A percentile compares a stretch with the other conserved stretches of the same genome.
These are phyloP conservation scores for Lobosporangium transversale DNA, from an alignment of 192 early-diverging fungal genomes.

Conservation along the genomic window DNA sequence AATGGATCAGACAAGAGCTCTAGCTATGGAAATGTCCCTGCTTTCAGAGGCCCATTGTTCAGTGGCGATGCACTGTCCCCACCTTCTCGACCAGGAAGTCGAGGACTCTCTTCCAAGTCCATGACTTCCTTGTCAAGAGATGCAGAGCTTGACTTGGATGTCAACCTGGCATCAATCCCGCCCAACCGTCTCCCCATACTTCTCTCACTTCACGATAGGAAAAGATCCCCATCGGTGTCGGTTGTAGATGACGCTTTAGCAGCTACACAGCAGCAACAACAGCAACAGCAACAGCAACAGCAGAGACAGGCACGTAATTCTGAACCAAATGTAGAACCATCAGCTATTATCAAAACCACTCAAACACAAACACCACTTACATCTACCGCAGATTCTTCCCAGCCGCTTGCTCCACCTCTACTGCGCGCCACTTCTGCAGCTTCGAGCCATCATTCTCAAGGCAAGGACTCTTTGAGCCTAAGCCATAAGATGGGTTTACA, in stretches of 20 bases:
- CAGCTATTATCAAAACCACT: not conserved
- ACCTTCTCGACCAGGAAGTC: not conserved
- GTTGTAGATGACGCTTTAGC: constrained; percentile 30
- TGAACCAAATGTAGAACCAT: not conserved
- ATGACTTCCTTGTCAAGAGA: constrained; percentile 35
- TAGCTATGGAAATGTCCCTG: constrained; percentile 8
- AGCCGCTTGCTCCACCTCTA: constrained; percentile 21
- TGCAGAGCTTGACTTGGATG: constrained; percentile 9
- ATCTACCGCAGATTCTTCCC: not conserved
- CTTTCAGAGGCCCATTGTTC: constrained; percentile 1
- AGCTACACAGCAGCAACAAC: constrained; percentile 8
- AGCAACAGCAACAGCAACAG: not conserved
- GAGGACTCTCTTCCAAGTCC: constrained; percentile 23
- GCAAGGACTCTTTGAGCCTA: constrained; percentile 23
- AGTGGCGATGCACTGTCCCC: constrained; percentile 9
- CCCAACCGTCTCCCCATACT: constrained; percentile 7
- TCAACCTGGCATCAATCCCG: not conserved
- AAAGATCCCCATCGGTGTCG: constrained; percentile 38
- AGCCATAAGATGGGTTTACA: constrained; percentile 29
- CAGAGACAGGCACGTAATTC: not conserved
- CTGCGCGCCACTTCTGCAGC: constrained; percentile 21
- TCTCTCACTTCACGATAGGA: not conserved
- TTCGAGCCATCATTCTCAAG: not conserved
- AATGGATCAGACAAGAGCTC: constrained; percentile 12
- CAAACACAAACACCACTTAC: constrained; percentile 13